These are phyloP conservation scores for Chalciporus piperatus DNA, from an alignment of 768 basidiomycete species.

Conservation along the genomic window DNA sequence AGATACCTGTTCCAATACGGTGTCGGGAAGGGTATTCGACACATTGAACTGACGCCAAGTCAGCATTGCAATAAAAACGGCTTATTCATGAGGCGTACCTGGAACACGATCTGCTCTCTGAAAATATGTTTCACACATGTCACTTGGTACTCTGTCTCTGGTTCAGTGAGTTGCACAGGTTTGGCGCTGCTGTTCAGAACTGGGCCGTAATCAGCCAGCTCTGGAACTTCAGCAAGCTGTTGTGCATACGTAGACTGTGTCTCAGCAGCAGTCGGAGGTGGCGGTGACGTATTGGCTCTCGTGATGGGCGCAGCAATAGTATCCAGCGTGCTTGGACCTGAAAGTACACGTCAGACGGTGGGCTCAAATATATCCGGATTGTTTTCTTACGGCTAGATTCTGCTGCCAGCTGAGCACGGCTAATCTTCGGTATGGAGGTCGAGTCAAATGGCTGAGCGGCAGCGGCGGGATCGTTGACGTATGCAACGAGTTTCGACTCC, in stretches of 20 bases:
- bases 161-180: slow-evolving; percentile 85
- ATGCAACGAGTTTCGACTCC: slow-evolving; percentile 89
- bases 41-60: slow-evolving; percentile 77
- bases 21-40: slow-evolving; percentile 94
- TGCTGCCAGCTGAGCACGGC: slow-evolving; percentile 85
- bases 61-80: slow-evolving; percentile 3
- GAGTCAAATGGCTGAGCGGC: slow-evolving; percentile 76
- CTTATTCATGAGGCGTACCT: slow-evolving; percentile 48
- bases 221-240: slow-evolving; percentile 83
- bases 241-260: slow-evolving; percentile 83
- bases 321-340: slow-evolving; percentile 84
- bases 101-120: slow-evolving; percentile 94
- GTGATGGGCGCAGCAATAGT: slow-evolving; percentile 73
- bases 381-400: slow-evolving; percentile 74
- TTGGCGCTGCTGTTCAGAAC: slow-evolving; percentile 84
- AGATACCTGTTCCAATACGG: slow-evolving; percentile 90
- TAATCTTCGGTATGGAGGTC: slow-evolving; percentile 88
- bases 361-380: slow-evolving; percentile 1
- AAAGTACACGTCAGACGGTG: slow-evolving; percentile 5
- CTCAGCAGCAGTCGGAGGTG: slow-evolving; percentile 81
- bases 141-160: slow-evolving; percentile 97
- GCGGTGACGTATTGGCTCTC: slow-evolving; percentile 56
- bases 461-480: slow-evolving; percentile 81
- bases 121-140: slow-evolving; percentile 96
- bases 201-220: slow-evolving; percentile 80